Evolutionary conservation across 2,329 filamentous ascomycete species (phyloP).

Genomic region (Kalaharituber pfeilii): DNA sequence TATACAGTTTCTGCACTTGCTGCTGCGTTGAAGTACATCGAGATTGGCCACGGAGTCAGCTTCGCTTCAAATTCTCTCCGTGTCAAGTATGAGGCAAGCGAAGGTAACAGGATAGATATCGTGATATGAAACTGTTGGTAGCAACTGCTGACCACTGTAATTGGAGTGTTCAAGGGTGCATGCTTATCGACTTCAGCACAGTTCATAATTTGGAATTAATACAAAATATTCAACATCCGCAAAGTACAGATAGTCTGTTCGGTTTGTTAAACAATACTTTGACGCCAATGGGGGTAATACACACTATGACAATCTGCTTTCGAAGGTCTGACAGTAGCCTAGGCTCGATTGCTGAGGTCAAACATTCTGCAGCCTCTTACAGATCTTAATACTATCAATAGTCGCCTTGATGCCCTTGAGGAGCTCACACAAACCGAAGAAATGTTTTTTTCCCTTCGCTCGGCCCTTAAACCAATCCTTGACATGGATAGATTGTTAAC

Average conservation of each 20-base stretch:
- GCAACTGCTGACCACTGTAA: background rate
- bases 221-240: slow-evolving; percentile 61
- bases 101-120: no score
- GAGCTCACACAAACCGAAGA: slow-evolving; percentile 69
- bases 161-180: slow-evolving; percentile 62
- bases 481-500: slow-evolving; percentile 70
- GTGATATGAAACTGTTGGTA: no score
- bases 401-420: slow-evolving; percentile 64
- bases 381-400: slow-evolving; percentile 45
- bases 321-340: background rate
- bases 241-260: slow-evolving; percentile 67
- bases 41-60: slow-evolving; percentile 47
- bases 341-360: slow-evolving; percentile 55
- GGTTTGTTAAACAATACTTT: slow-evolving; percentile 69
- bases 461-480: slow-evolving; percentile 55
- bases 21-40: slow-evolving; percentile 56
- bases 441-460: slow-evolving; percentile 60
- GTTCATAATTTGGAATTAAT: slow-evolving; percentile 77
- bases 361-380: slow-evolving; percentile 84
- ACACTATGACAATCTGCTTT: background rate
- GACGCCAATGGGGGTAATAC: slow-evolving; percentile 59
- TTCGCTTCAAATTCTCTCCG: slow-evolving; percentile 68
- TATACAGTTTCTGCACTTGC: slow-evolving; percentile 22
- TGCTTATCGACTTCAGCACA: slow-evolving; percentile 88
- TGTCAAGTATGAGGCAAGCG: slow-evolving; percentile 51